Conservation (phyloP, 257 asterid genomes). For the Agastache rugosa region DNA sequence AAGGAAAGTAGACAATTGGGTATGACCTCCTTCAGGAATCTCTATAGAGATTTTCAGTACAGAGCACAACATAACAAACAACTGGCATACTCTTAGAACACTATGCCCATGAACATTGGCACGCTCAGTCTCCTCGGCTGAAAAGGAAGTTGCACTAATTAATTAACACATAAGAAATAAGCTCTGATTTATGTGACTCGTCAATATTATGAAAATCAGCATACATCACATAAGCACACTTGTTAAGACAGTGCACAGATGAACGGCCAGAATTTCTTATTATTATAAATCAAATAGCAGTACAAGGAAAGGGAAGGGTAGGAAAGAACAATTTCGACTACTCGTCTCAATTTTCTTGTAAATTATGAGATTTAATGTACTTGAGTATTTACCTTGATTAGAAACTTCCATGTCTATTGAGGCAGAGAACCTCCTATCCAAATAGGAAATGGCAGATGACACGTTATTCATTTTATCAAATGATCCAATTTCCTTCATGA, state of each 20-base stretch:
- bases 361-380: constrained; percentile 20
- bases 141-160: constrained; percentile 36
- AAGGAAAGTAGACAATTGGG: constrained; percentile 46
- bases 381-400: constrained; percentile 51
- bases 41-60: constrained; percentile 54
- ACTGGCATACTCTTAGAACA: constrained; percentile 72
- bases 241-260: background rate
- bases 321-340: constrained; percentile 7
- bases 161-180: constrained; percentile 29
- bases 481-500: constrained; percentile 70
- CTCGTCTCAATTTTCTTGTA: background rate
- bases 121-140: constrained; percentile 56
- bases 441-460: constrained; percentile 61
- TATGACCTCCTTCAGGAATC: constrained; percentile 43
- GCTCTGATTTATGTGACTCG: background rate
- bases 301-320: constrained; percentile 1
- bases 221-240: constrained; percentile 16
- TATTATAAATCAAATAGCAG: constrained; percentile 1
- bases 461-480: constrained; percentile 57
- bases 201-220: constrained; percentile 14
- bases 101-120: constrained; percentile 62
- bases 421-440: constrained; percentile 56
- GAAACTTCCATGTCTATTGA: constrained; percentile 68
- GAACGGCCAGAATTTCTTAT: background rate
- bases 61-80: constrained; percentile 68